Percentiles rank a stretch among this genome's conserved stretches.
phyloP scores from a whole-genome alignment of 257 asterid species.

The Solanum dulcamara region DNA sequence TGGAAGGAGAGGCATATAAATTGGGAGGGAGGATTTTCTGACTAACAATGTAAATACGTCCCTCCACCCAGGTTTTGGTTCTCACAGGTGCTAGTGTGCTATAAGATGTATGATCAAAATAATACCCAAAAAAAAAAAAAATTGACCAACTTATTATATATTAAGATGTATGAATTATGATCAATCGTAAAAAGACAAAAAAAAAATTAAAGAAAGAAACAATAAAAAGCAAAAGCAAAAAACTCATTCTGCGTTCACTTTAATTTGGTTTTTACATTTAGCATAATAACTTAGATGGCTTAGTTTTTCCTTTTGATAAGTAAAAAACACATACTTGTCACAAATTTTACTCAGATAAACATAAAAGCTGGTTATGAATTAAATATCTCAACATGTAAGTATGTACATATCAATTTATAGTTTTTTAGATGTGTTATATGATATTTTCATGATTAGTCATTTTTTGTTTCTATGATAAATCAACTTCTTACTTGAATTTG shows the following conservation, averaged over 20 bases:
- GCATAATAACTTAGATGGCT: neutral
- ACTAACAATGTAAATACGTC: neutral
- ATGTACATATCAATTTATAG: neutral
- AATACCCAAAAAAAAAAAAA: neutral
- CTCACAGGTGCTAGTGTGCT: neutral
- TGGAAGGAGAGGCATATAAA: neutral
- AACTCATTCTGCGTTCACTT: neutral
- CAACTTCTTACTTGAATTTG: neutral
- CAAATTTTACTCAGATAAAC: neutral
- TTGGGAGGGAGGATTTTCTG: neutral
- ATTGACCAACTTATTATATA: neutral
- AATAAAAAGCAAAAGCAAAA: neutral
- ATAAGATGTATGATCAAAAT: neutral
- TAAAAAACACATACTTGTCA: neutral
- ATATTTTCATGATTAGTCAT: neutral
- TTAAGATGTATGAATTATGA: neutral
- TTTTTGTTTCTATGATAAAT: neutral
- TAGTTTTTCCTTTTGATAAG: neutral
- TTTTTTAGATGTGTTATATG: neutral
- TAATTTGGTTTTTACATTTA: neutral
- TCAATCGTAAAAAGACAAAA: neutral
- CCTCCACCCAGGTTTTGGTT: neutral
- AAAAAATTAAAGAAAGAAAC: neutral
- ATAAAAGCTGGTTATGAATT: neutral
- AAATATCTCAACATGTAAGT: neutral